These are phyloP conservation scores for Trichoderma semiorbis DNA, from an alignment of 2,329 filamentous ascomycete species.

Conservation along the genomic window DNA sequence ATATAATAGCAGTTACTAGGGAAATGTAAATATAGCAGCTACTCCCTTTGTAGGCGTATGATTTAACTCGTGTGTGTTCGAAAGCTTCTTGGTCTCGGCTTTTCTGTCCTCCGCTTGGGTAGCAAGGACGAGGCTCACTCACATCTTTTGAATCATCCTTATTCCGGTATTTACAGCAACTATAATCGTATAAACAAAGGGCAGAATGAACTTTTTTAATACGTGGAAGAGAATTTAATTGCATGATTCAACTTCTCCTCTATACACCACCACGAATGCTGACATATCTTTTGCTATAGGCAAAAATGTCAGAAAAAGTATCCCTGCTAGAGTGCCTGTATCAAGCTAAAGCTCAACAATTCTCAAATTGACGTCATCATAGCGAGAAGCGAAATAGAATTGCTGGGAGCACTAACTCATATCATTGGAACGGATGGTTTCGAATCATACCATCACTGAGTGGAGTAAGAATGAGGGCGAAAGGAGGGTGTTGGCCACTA, in stretches of 20 bases:
- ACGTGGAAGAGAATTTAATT: background rate
- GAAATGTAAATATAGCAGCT: too few relatives aligned
- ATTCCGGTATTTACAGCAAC: background rate
- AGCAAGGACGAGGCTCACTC: background rate
- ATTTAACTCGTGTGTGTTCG: too few relatives aligned
- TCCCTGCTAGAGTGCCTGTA: background rate
- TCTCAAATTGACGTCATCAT: background rate
- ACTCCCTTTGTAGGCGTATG: too few relatives aligned
- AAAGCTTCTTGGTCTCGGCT: too few relatives aligned
- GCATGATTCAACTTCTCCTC: background rate
- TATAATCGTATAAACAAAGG: background rate
- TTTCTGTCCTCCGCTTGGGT: too few relatives aligned
- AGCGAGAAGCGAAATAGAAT: background rate
- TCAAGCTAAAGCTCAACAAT: fast-evolving
- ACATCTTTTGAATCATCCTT: background rate
- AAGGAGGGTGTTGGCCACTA: too few relatives aligned
- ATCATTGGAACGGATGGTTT: too few relatives aligned
- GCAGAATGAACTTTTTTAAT: background rate
- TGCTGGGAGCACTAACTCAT: background rate
- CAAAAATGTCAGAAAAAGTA: too few relatives aligned
- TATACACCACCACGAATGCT: background rate
- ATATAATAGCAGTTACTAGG: too few relatives aligned
- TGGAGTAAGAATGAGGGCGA: background rate
- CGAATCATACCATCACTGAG: background rate
- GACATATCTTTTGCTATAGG: background rate